Percentiles rank a stretch among this genome's conserved stretches.
These are phyloP conservation scores for Orbilia quercus DNA, from an alignment of 2,329 filamentous ascomycete genomes.

Conservation along the genomic window DNA sequence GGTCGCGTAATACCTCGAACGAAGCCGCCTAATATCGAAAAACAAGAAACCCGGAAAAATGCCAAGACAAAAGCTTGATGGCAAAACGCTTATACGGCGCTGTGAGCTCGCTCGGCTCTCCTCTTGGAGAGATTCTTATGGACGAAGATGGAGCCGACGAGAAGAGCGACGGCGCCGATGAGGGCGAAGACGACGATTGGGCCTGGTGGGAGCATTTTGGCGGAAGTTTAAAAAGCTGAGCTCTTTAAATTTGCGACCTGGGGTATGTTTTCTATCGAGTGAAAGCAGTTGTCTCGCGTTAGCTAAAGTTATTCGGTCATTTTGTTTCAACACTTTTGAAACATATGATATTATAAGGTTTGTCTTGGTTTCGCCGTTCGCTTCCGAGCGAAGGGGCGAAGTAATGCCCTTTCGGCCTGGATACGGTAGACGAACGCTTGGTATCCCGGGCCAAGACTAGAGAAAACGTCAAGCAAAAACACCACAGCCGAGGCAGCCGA, in stretches of 20 bases:
- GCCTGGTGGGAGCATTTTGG: conserved; percentile 50
- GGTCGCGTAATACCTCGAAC: conserved; percentile 1
- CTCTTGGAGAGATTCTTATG: conserved; percentile 48
- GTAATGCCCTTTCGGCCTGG: conserved; percentile 10
- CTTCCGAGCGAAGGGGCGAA: conserved; percentile 18
- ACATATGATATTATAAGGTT: no score
- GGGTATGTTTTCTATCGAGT: neutral
- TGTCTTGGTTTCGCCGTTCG: conserved; percentile 24
- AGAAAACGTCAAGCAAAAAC: neutral
- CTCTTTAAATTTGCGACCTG: conserved; percentile 25
- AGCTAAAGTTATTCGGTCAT: neutral
- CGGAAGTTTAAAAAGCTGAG: conserved; percentile 5
- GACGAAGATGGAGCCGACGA: conserved; percentile 43
- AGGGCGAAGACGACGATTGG: conserved; percentile 56
- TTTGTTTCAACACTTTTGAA: conserved; percentile 25
- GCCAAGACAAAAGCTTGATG: neutral
- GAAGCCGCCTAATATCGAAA: neutral
- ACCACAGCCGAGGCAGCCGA: no score
- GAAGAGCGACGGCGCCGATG: conserved; percentile 41
- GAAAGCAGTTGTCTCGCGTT: neutral
- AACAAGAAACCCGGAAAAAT: neutral
- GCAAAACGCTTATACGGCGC: conserved; percentile 29
- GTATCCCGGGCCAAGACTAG: neutral
- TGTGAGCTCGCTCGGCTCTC: conserved; percentile 45
- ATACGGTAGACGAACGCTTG: conserved; percentile 6